These are phyloP conservation scores for Eucalyptus polyanthemos DNA, from an alignment of 345 rosid species.

Conservation along the genomic window DNA sequence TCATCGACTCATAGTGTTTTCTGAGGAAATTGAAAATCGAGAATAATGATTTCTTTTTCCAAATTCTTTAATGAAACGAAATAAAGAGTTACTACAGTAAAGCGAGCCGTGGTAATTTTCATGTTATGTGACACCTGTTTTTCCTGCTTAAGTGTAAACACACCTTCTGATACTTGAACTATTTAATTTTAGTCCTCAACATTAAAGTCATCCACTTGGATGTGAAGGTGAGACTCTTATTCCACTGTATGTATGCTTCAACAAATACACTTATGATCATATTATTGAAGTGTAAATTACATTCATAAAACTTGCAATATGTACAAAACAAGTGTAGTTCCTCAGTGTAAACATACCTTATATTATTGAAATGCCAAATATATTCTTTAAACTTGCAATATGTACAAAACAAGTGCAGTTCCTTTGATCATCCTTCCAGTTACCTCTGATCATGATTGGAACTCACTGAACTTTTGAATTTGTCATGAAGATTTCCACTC, in stretches of 20 bases:
- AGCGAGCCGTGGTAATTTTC: background rate
- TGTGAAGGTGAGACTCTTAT: background rate
- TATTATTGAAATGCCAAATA: background rate
- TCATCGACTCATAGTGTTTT: background rate
- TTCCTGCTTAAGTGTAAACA: background rate
- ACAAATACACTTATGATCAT: background rate
- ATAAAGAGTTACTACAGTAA: background rate
- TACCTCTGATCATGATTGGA: background rate
- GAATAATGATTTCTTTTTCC: background rate
- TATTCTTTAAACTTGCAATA: background rate
- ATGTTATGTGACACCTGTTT: background rate
- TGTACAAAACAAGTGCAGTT: background rate
- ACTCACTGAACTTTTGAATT: background rate
- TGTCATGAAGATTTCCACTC: background rate
- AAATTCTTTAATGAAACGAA: background rate
- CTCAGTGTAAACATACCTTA: background rate
- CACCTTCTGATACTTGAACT: background rate
- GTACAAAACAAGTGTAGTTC: background rate
- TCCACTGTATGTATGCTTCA: background rate
- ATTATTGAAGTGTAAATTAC: background rate
- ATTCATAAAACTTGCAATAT: background rate
- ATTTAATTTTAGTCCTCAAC: background rate
- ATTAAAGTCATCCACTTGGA: background rate
- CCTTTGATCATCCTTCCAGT: background rate
- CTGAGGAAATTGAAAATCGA: background rate